These are phyloP conservation scores for Hypoxylon cercidicola DNA, from an alignment of 495 filamentous ascomycete genomes.

Conservation along the genomic window DNA sequence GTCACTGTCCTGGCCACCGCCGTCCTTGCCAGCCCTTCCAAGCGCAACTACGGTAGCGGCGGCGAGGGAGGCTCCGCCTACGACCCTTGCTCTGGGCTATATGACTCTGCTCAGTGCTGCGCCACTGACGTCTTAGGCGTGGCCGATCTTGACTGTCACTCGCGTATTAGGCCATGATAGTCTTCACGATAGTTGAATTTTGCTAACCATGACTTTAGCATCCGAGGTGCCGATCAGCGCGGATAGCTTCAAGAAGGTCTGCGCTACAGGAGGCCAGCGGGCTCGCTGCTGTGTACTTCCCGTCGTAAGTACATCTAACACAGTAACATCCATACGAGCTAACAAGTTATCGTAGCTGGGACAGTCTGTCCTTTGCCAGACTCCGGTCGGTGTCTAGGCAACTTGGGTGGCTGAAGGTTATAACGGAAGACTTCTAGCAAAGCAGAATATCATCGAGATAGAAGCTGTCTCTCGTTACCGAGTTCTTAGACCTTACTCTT, in stretches of 20 bases:
- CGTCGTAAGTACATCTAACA: slow-evolving; percentile 33
- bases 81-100: slow-evolving; percentile 39
- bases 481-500: neutral
- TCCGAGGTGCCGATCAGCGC: slow-evolving; percentile 19
- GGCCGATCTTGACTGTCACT: slow-evolving; percentile 57
- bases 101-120: slow-evolving; percentile 53
- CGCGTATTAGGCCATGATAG: slow-evolving; percentile 48
- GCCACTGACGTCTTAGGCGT: slow-evolving; percentile 58
- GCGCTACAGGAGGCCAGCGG: slow-evolving; percentile 31
- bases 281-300: slow-evolving; percentile 47
- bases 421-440: slow-evolving; percentile 4
- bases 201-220: slow-evolving; percentile 33
- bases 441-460: slow-evolving; percentile 1
- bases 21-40: slow-evolving; percentile 46
- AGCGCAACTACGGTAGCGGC: slow-evolving; percentile 28
- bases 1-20: slow-evolving; percentile 46
- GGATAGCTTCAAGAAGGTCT: slow-evolving; percentile 24
- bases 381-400: slow-evolving; percentile 37
- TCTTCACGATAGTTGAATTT: neutral
- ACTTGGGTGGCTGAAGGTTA: neutral
- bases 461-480: slow-evolving; percentile 4
- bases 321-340: neutral
- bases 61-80: slow-evolving; percentile 10
- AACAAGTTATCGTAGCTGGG: slow-evolving; percentile 27
- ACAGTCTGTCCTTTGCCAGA: slow-evolving; percentile 42